Evolutionary conservation across 140 eudicot genomes (phyloP).

Genomic region (Bidens hawaiensis): DNA sequence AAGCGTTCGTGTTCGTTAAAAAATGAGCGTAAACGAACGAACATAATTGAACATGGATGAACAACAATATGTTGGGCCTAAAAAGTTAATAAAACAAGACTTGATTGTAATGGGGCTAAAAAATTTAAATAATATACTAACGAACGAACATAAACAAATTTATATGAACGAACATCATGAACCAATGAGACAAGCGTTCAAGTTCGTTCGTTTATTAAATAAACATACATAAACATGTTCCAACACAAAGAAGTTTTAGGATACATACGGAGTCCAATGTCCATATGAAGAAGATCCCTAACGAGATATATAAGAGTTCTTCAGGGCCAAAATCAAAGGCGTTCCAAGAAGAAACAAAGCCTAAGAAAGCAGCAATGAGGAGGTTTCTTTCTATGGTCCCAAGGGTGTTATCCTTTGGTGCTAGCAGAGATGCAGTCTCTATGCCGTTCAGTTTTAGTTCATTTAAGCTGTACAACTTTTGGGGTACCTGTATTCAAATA

Average conservation of each 20-base stretch:
- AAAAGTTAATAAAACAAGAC: no score
- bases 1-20: no score
- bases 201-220: no score
- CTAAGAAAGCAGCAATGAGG: conserved; percentile 63
- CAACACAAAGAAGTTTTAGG: conserved; percentile 14
- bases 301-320: conserved; percentile 49
- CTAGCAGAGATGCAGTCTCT: conserved; percentile 59
- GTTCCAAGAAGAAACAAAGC: conserved; percentile 68
- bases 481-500: conserved; percentile 70
- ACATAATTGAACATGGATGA: no score
- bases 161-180: no score
- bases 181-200: no score
- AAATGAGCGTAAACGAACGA: no score
- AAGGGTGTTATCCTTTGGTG: conserved; percentile 81
- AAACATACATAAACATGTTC: no score
- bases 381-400: conserved; percentile 67
- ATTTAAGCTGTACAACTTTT: conserved; percentile 70
- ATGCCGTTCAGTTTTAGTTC: conserved; percentile 84
- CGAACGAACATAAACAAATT: no score
- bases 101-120: no score
- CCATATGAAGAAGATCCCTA: conserved; percentile 64
- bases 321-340: conserved; percentile 59
- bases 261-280: conserved; percentile 63
- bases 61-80: no score
- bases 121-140: no score